Base-by-base conservation (phyloP, 805 yeast genomes). In the Spathaspora sp. region DNA sequence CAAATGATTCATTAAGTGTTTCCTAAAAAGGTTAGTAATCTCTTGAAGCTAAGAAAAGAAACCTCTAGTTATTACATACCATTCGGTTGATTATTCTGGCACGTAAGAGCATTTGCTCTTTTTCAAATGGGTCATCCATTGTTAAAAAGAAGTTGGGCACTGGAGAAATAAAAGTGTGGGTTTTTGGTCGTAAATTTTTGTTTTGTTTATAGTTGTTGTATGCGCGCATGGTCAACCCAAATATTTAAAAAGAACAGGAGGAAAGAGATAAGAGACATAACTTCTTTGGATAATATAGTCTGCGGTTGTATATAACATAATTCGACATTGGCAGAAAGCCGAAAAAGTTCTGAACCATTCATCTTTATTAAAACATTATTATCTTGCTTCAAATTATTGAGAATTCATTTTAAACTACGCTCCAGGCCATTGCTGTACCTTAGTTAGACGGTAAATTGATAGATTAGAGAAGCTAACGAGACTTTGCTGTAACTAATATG, bases 41-140 rank as follows among this genome's bases (percentile, higher is more conserved):
- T 18, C 12, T 8, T n/a, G n/a, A 16, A 16, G 6, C 14, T 7
- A 5, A 26, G 32, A 28, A 29, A 12, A 16, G 14, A 3, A 10
- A 20, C 23, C 31, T 28, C 10, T 28, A 28, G 31, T 10, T 28
- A 28, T 28, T n/a, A 79, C 90, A 46, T 75, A 85, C 90, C 65
- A 88, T 81, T 57, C 86, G 87, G 64, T 80, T 81, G 47, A 87
- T 82, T n/a, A 89, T 87, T 55, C 96, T 80, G 10, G 88, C 81
- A 42, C 87, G 72, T 19, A 90, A 72, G 14, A 89, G 89, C 56
- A 80, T 84, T 62, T 89, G 96, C 6, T 81, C 87, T 62, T 86
- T 87, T 60, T 87, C 92, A 61, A 89, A 92, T 3, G 96, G 97
- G 60, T 88, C 89, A 67, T 88, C 90, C 96, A 88, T 87, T 40